Conservation (phyloP, 441 rosid genomes). For the Omphalea diandra region DNA sequence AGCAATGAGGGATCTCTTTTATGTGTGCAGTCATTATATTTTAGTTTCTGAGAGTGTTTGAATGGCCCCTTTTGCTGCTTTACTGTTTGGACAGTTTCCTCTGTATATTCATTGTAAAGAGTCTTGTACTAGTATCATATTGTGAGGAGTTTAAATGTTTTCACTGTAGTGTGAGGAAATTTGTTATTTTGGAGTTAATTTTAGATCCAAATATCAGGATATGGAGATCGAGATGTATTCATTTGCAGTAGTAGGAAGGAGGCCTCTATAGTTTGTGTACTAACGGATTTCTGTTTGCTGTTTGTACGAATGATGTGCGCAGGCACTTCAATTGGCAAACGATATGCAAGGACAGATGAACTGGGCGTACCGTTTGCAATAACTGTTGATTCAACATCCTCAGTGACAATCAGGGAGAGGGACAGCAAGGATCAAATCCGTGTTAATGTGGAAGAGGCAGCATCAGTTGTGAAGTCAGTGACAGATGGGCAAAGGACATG, state of each 20-base stretch:
- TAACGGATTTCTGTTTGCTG: neutral
- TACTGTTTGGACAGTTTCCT: neutral
- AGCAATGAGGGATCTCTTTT: too few relatives aligned
- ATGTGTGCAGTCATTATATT: too few relatives aligned
- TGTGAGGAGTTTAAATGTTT: neutral
- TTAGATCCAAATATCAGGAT: neutral
- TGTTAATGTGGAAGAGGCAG: conserved; percentile 49
- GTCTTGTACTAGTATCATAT: neutral
- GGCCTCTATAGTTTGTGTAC: neutral
- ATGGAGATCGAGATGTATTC: neutral
- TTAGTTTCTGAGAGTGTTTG: neutral
- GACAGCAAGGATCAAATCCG: conserved; percentile 82
- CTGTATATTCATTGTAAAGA: neutral
- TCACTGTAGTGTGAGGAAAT: neutral
- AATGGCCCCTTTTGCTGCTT: neutral
- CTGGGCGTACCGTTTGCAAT: conserved; percentile 79
- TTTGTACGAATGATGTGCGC: conserved; percentile 12
- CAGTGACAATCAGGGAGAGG: conserved; percentile 69
- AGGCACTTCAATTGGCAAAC: conserved; percentile 77
- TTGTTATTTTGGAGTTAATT: neutral
- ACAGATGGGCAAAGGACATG: conserved; percentile 60
- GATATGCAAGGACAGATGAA: conserved; percentile 79
- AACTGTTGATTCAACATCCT: conserved; percentile 54
- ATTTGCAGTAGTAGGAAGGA: neutral
- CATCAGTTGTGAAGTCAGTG: conserved; percentile 49